A percentile compares a stretch with the other conserved stretches of the same genome.
Evolutionary conservation across 148 eudicot species (phyloP).

Genomic region (Talinum fruticosum): DNA sequence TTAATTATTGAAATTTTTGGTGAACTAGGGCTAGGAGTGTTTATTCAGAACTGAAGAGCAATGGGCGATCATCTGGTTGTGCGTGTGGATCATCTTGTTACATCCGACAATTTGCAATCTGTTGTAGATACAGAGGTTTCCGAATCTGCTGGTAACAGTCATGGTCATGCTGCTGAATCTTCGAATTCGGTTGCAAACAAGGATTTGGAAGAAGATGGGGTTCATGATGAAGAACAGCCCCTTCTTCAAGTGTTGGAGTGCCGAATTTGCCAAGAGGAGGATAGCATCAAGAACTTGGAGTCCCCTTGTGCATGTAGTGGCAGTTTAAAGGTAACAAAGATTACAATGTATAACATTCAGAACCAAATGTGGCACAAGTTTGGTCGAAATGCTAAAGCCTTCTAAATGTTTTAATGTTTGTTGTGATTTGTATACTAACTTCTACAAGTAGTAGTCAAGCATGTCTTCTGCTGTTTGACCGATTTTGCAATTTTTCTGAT

Average conservation of each 20-base stretch:
- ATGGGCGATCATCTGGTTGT: conserved; percentile 67
- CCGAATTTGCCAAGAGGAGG: conserved; percentile 93
- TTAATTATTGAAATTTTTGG: conserved; percentile 10
- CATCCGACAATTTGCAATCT: conserved; percentile 32
- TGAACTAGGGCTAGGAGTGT: conserved; percentile 17
- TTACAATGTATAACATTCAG: neutral
- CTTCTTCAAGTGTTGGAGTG: conserved; percentile 66
- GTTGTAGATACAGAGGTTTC: conserved; percentile 39
- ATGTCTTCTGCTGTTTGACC: neutral
- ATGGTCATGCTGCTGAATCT: conserved; percentile 35
- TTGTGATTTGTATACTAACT: neutral
- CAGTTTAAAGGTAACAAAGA: conserved; percentile 84
- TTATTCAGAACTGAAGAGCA: conserved; percentile 11
- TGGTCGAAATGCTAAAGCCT: too few relatives aligned
- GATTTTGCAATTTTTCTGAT: neutral
- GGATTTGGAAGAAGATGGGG: conserved; percentile 32
- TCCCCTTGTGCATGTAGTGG: conserved; percentile 80
- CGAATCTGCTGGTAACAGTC: conserved; percentile 35
- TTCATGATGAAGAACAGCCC: conserved; percentile 58
- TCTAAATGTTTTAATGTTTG: too few relatives aligned
- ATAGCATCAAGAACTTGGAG: conserved; percentile 66
- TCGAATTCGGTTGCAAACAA: conserved; percentile 34
- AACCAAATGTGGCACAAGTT: neutral
- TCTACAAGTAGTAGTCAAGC: neutral
- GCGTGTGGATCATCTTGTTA: conserved; percentile 47